Base-by-base conservation (phyloP, 2,329 filamentous ascomycete species). In the Fusarium odoratissimum region DNA sequence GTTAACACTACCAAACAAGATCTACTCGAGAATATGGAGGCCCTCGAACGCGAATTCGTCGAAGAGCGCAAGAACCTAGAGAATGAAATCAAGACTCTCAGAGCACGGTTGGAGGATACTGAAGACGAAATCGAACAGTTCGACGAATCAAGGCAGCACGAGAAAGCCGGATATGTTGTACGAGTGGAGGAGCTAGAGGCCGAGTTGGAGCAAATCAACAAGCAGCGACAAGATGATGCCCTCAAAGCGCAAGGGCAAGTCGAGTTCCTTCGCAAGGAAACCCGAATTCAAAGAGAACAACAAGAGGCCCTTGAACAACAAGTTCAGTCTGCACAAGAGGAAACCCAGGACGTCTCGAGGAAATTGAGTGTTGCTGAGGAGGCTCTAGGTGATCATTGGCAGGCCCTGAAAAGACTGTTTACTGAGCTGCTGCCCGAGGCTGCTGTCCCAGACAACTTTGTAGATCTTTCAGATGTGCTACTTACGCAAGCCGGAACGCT, bases 121-220 rank as follows among this genome's bases (percentile, higher is more conserved):
- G 96, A 99, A 82, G 95, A 98, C 77, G 95, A 97, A 78, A 89
- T 98, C 57, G 95, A 98, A 76, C 89, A 94, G 67, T 89, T 95
- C 60, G 88, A 94, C 45, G 94, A 94, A 76, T 95, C 93, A 44
- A 89, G 93, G 46, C 94, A 98, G 74, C 92, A 97, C 74, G 93
- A 96, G 77, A 93, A 91, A 77, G 90, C 89, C 8, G 88, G 88
- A 5, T 87, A 91, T 48, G 92, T 95, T 70, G 89, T 92, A 51
- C 91, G 87, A 64, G 85, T 95, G 37, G 90, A 90, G 49, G 85
- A 86, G 13, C 86, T 97, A 2, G 89, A 95, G 76, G 85, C 88
- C 21, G 93, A 97, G 75, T 83, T 97, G 21, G 90, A 93, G 61
- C 88, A 87, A 55, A 80, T 92, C 21, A 86, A 84, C 40, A 88